These are phyloP conservation scores for Ogataea henricii DNA, from an alignment of 805 yeast species.

Conservation along the genomic window DNA sequence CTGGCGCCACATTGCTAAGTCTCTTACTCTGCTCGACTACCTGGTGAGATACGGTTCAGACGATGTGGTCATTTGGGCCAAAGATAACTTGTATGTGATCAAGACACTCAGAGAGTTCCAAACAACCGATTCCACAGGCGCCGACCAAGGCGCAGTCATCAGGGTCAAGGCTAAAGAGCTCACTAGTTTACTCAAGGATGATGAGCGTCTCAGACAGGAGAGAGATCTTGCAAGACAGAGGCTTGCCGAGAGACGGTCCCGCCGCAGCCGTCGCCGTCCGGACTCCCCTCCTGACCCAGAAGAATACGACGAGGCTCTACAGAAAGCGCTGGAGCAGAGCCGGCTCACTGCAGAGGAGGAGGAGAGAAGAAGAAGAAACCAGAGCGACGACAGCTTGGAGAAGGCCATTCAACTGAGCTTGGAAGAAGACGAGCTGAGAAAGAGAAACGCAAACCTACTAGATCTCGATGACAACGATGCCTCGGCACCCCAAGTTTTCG, in stretches of 20 bases:
- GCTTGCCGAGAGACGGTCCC: constrained; percentile 34
- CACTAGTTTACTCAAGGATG: constrained; percentile 76
- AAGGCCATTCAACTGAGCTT: constrained; percentile 69
- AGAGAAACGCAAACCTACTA: constrained; percentile 49
- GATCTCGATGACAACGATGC: constrained; percentile 50
- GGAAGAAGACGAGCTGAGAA: constrained; percentile 75
- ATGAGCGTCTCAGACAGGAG: constrained; percentile 75
- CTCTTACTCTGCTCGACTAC: constrained; percentile 85
- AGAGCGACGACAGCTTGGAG: constrained; percentile 61
- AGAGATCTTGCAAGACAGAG: constrained; percentile 45
- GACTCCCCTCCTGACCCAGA: constrained; percentile 31
- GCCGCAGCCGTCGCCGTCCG: constrained; percentile 32
- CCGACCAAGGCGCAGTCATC: constrained; percentile 85
- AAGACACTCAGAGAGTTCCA: constrained; percentile 91
- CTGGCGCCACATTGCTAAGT: constrained; percentile 95
- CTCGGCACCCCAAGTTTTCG: constrained; percentile 34
- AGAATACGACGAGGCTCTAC: constrained; percentile 73
- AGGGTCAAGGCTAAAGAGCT: constrained; percentile 90
- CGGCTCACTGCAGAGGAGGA: constrained; percentile 84
- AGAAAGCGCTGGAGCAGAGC: constrained; percentile 78
- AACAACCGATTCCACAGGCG: constrained; percentile 71
- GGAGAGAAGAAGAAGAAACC: constrained; percentile 55
- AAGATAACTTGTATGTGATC: constrained; percentile 82
- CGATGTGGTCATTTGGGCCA: constrained; percentile 88
- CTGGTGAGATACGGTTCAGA: constrained; percentile 84